These are phyloP conservation scores for Rhodotorula toruloides DNA, from an alignment of 768 basidiomycete species.

Conservation along the genomic window DNA sequence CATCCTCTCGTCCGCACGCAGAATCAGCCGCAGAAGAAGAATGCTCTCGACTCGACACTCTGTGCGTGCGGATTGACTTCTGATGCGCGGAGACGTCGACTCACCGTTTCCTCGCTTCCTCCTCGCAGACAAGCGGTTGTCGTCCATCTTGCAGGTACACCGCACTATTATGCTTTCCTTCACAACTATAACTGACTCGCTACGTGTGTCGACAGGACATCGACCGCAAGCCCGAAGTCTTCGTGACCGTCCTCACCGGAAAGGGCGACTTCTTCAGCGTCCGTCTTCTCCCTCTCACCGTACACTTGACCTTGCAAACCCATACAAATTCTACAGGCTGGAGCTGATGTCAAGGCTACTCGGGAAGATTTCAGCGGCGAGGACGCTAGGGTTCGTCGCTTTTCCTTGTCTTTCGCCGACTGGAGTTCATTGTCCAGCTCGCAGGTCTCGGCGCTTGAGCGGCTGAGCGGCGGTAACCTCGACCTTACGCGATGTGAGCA, in stretches of 20 bases:
- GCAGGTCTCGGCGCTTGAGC: slow-evolving; percentile 11
- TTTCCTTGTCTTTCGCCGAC: background rate
- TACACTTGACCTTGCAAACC: background rate
- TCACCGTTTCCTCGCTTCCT: no score
- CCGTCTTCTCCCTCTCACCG: background rate
- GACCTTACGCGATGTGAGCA: slow-evolving; percentile 25
- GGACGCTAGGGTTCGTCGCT: slow-evolving; percentile 9
- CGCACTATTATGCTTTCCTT: background rate
- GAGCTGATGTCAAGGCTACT: slow-evolving; percentile 32
- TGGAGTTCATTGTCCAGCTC: background rate
- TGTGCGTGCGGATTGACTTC: background rate
- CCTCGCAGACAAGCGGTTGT: background rate
- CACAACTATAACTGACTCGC: no score
- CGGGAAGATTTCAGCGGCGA: background rate
- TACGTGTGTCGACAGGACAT: background rate
- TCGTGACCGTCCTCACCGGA: slow-evolving; percentile 28
- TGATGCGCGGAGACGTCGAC: background rate
- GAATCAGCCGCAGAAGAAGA: slow-evolving; percentile 34
- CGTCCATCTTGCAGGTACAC: slow-evolving; percentile 6
- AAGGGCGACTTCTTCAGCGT: slow-evolving; percentile 29
- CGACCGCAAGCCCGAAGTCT: slow-evolving; percentile 19
- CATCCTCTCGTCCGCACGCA: background rate
- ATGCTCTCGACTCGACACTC: slow-evolving; percentile 18
- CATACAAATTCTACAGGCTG: slow-evolving; percentile 5
- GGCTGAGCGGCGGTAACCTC: slow-evolving; percentile 21